Percentiles rank a stretch among this genome's conserved stretches.
Conservation (phyloP, 495 filamentous ascomycete genomes). For the Annulohypoxylon nitens region DNA sequence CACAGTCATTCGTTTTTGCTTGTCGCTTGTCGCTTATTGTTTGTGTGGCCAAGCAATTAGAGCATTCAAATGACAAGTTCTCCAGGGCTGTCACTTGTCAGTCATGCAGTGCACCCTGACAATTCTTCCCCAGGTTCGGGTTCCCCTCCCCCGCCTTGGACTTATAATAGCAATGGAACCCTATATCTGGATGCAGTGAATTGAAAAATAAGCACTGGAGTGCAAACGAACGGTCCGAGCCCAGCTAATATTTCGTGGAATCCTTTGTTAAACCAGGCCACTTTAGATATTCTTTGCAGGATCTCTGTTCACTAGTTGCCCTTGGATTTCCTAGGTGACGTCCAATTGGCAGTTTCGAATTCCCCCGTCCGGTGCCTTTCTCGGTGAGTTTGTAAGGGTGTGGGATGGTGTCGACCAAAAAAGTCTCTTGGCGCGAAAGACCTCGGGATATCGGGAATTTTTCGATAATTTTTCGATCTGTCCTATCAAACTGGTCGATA, state of each 20-base stretch:
- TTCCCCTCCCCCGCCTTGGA: slow-evolving; percentile 39
- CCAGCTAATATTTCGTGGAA: slow-evolving; percentile 27
- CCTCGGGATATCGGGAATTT: slow-evolving; percentile 42
- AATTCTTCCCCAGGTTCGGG: slow-evolving; percentile 11
- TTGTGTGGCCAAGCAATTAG: slow-evolving; percentile 14
- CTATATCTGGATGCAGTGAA: slow-evolving; percentile 26
- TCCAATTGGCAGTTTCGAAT: slow-evolving; percentile 41
- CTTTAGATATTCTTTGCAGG: slow-evolving; percentile 1
- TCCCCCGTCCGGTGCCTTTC: slow-evolving; percentile 41
- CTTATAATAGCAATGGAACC: slow-evolving; percentile 34
- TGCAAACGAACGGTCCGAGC: slow-evolving; percentile 34
- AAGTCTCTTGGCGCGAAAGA: slow-evolving; percentile 38
- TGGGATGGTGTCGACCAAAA: slow-evolving; percentile 35
- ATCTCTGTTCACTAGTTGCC: too few species aligned
- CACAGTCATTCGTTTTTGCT: neutral
- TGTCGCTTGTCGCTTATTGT: neutral
- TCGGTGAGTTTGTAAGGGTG: slow-evolving; percentile 41
- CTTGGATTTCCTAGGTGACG: slow-evolving; percentile 11
- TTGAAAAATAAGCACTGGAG: neutral
- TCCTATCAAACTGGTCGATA: slow-evolving; percentile 33
- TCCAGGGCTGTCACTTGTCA: neutral
- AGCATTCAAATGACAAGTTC: neutral
- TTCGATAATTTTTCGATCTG: slow-evolving; percentile 29
- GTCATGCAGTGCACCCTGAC: slow-evolving; percentile 10
- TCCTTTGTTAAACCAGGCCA: slow-evolving; percentile 14